phyloP scores from a whole-genome alignment of 352 stramenopile species.

The Aphanomyces stellatus region DNA sequence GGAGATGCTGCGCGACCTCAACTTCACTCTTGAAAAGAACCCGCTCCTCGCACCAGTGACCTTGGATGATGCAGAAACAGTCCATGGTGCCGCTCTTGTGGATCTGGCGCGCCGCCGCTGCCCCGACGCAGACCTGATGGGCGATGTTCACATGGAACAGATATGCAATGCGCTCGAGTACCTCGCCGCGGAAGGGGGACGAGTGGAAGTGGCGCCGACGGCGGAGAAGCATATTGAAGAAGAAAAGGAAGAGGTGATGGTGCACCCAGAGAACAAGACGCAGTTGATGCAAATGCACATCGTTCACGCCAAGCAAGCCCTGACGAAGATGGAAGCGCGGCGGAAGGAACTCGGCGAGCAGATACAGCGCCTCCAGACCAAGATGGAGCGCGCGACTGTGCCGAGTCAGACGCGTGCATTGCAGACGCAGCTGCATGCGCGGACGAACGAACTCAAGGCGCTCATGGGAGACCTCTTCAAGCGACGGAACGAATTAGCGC shows the following conservation, averaged over 20 bases:
- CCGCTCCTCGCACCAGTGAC: constrained; percentile 37
- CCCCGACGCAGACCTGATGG: constrained; percentile 34
- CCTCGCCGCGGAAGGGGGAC: constrained; percentile 27
- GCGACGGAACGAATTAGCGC: constrained; percentile 58
- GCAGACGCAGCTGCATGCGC: constrained; percentile 36
- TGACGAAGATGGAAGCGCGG: constrained; percentile 48
- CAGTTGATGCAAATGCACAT: constrained; percentile 46
- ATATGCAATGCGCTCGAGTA: constrained; percentile 44
- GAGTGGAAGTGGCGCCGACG: too few relatives aligned
- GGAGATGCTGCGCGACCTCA: constrained; percentile 10
- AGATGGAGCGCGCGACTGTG: constrained; percentile 10
- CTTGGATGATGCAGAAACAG: constrained; percentile 33
- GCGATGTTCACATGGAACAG: constrained; percentile 44
- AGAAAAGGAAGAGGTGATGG: too few relatives aligned
- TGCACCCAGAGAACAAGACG: background rate
- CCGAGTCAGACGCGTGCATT: constrained; percentile 41
- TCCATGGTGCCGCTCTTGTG: constrained; percentile 23
- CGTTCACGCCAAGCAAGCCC: constrained; percentile 48
- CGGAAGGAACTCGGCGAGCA: constrained; percentile 37
- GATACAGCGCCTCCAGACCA: constrained; percentile 27
- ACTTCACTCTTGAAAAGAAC: constrained; percentile 48
- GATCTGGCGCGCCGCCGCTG: constrained; percentile 21
- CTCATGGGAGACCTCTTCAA: constrained; percentile 62
- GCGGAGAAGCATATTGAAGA: too few relatives aligned
- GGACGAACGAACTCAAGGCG: constrained; percentile 56